These are phyloP conservation scores for Reticulascus tulasneorum DNA, from an alignment of 2,329 filamentous ascomycete genomes.

Conservation along the genomic window DNA sequence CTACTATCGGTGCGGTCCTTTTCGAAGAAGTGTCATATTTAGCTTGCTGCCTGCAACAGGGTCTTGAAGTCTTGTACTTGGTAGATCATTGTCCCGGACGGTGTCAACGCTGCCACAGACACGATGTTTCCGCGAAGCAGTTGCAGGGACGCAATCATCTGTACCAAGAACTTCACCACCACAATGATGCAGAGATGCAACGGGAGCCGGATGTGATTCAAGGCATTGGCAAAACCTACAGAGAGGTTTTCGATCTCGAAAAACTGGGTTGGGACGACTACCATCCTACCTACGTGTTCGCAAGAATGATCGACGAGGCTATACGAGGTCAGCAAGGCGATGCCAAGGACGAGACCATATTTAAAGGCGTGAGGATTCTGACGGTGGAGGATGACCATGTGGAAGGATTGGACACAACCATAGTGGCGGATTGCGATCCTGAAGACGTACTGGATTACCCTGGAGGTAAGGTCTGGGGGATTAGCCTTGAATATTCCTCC, in stretches of 20 bases:
- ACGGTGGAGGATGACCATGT: slow-evolving; percentile 19
- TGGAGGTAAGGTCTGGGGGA: background rate
- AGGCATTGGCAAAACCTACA: slow-evolving; percentile 24
- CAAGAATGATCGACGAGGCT: slow-evolving; percentile 20
- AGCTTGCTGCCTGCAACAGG: slow-evolving; percentile 23
- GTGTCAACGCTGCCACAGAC: slow-evolving; percentile 17
- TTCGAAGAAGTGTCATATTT: slow-evolving; percentile 24
- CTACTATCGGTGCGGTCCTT: slow-evolving; percentile 10
- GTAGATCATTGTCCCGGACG: slow-evolving; percentile 24
- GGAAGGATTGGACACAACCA: slow-evolving; percentile 7
- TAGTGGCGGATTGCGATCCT: slow-evolving; percentile 7
- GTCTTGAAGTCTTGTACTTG: slow-evolving; percentile 25
- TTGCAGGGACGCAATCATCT: slow-evolving; percentile 17
- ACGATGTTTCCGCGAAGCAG: slow-evolving; percentile 5
- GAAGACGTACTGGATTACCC: background rate
- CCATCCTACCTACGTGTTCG: slow-evolving; percentile 27
- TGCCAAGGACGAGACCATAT: slow-evolving; percentile 12
- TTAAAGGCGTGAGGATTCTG: slow-evolving; percentile 22
- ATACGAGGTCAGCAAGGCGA: slow-evolving; percentile 25
- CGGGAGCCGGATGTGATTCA: slow-evolving; percentile 23
- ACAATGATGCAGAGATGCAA: slow-evolving; percentile 10
- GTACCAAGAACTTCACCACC: slow-evolving; percentile 18
- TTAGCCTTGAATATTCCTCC: slow-evolving; percentile 2
- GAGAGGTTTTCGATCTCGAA: slow-evolving; percentile 27
- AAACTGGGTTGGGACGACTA: slow-evolving; percentile 23